phyloP scores from a whole-genome alignment of 2,329 filamentous ascomycete species.

The Teratosphaeria destructans region DNA sequence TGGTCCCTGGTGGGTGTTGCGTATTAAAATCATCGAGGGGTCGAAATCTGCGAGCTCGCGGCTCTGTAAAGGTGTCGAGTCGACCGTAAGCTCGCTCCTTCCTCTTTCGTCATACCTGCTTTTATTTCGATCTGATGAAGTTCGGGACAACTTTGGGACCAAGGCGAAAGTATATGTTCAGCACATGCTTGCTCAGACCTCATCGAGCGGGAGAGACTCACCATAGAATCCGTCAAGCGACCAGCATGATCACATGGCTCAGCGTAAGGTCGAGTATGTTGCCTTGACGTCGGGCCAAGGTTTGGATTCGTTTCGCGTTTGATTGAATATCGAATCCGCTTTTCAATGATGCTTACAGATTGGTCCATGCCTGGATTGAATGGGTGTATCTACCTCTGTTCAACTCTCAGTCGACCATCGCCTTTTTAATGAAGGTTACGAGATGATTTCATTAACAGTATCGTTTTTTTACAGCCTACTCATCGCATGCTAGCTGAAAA shows the following conservation, averaged over 20 bases:
- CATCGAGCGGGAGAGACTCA: background rate
- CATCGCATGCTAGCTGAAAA: background rate
- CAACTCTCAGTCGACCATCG: background rate
- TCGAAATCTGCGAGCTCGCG: background rate
- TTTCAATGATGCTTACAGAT: background rate
- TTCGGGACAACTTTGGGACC: background rate
- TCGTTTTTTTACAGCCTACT: background rate
- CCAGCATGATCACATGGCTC: background rate
- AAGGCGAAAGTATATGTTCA: background rate
- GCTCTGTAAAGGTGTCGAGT: background rate
- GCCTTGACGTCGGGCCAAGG: background rate
- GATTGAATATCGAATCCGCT: background rate
- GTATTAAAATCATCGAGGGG: background rate
- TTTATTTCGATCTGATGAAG: background rate
- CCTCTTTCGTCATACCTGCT: background rate
- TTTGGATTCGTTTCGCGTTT: background rate
- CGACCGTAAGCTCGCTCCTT: background rate
- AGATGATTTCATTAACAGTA: background rate
- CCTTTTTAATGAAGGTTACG: background rate
- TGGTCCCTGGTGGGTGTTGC: background rate
- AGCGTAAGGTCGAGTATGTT: background rate
- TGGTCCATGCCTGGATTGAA: background rate
- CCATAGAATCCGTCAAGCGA: background rate
- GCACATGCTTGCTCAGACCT: background rate
- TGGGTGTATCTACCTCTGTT: background rate